phyloP scores from a whole-genome alignment of 2,329 filamentous ascomycete genomes.

The Aspergillus sp. region DNA sequence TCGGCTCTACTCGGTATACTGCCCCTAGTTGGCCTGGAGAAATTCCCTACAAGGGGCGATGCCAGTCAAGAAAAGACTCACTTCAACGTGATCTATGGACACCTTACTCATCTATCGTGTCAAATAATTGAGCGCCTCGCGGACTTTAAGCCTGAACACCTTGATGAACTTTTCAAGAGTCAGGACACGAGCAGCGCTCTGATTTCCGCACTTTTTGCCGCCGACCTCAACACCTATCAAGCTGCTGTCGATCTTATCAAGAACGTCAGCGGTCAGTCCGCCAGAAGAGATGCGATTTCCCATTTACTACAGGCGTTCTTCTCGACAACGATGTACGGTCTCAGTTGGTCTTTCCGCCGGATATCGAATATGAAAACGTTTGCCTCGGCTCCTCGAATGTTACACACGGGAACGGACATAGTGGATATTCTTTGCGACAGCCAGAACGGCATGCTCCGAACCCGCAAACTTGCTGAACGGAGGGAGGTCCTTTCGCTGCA shows the following conservation, averaged over 20 bases:
- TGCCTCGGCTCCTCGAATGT: constrained; percentile 58
- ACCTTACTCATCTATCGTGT: constrained; percentile 63
- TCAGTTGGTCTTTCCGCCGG: constrained; percentile 57
- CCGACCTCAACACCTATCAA: constrained; percentile 74
- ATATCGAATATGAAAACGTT: constrained; percentile 60
- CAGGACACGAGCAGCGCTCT: constrained; percentile 69
- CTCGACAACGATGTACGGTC: constrained; percentile 54
- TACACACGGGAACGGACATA: constrained; percentile 62
- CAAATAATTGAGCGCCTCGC: constrained; percentile 75
- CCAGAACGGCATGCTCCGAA: constrained; percentile 62
- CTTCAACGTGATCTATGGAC: constrained; percentile 73
- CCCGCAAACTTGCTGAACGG: constrained; percentile 53
- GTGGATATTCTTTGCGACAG: constrained; percentile 64
- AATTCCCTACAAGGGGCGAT: constrained; percentile 57
- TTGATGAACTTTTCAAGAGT: constrained; percentile 69
- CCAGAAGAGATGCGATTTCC: constrained; percentile 60
- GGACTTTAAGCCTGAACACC: constrained; percentile 68
- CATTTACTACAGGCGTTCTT: constrained; percentile 60
- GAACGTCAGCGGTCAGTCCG: constrained; percentile 69
- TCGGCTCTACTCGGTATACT: constrained; percentile 70
- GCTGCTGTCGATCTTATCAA: constrained; percentile 81
- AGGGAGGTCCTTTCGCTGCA: constrained; percentile 67
- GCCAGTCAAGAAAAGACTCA: constrained; percentile 56
- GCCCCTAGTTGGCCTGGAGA: constrained; percentile 72
- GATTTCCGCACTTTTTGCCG: constrained; percentile 77